Evolutionary conservation across 148 eudicot species (phyloP).

Genomic region (Rhododendron ovatum): DNA sequence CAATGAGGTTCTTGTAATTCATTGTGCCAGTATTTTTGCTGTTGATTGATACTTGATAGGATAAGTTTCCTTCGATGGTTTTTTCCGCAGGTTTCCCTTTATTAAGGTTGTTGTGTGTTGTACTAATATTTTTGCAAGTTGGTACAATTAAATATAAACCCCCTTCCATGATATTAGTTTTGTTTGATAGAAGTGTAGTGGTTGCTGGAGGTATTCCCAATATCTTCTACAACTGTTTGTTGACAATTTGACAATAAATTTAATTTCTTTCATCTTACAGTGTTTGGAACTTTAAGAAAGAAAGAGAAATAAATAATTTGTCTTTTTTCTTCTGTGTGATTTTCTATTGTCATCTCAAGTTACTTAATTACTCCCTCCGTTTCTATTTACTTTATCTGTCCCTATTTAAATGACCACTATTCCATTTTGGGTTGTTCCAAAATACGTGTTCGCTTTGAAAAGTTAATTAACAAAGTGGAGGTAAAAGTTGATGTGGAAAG

Average conservation of each 20-base stretch:
- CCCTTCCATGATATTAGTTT: too few species aligned
- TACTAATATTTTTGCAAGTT: not conserved
- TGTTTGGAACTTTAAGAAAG: not conserved
- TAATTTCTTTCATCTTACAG: not conserved
- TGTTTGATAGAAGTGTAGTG: too few species aligned
- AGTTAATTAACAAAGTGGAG: too few species aligned
- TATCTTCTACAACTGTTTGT: not conserved
- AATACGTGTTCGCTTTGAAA: too few species aligned
- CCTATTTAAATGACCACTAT: too few species aligned
- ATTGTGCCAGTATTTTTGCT: not conserved
- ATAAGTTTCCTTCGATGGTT: not conserved
- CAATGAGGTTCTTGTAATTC: not conserved
- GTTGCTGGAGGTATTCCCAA: too few species aligned
- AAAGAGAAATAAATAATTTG: not conserved
- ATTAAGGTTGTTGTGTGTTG: not conserved
- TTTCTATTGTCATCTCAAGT: not conserved
- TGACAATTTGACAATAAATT: not conserved
- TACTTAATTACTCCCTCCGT: not conserved
- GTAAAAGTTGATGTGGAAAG: too few species aligned
- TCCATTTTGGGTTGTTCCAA: too few species aligned
- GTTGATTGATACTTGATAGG: not conserved
- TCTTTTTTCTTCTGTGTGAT: not conserved
- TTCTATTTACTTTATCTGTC: too few species aligned
- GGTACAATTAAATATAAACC: not conserved
- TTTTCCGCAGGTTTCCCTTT: not conserved